Evolutionary conservation across 164 flowering plant species (phyloP).

Genomic region (Sedum album): DNA sequence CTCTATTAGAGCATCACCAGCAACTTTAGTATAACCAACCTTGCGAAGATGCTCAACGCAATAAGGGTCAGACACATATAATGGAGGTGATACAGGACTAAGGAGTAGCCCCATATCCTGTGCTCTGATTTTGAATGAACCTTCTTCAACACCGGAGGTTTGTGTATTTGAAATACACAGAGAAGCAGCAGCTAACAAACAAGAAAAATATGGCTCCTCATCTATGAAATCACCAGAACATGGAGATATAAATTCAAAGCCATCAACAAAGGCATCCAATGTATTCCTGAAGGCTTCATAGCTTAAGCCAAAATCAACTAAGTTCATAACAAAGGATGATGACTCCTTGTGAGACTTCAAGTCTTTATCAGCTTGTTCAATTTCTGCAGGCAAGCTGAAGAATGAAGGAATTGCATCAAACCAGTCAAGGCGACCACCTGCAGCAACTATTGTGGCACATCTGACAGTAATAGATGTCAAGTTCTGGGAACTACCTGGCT

Average conservation of each 20-base stretch:
- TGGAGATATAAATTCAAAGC: slow-evolving; percentile 16
- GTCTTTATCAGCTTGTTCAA: slow-evolving; percentile 23
- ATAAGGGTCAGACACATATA: slow-evolving; percentile 26
- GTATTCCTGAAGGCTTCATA: slow-evolving; percentile 68
- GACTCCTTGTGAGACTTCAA: slow-evolving; percentile 20
- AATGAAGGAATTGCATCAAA: slow-evolving; percentile 42
- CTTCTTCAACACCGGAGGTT: slow-evolving; percentile 18
- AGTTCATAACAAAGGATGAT: slow-evolving; percentile 57
- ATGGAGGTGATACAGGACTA: slow-evolving; percentile 26
- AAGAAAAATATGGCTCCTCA: slow-evolving; percentile 40
- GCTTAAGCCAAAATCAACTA: slow-evolving; percentile 78
- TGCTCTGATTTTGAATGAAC: slow-evolving; percentile 50
- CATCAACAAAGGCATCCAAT: slow-evolving; percentile 11
- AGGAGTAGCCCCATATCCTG: slow-evolving; percentile 92
- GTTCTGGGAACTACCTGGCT: slow-evolving; percentile 37
- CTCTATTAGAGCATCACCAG: slow-evolving; percentile 66
- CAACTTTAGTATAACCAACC: slow-evolving; percentile 82
- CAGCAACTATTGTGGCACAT: slow-evolving; percentile 68
- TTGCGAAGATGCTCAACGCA: slow-evolving; percentile 51
- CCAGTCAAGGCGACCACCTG: slow-evolving; percentile 95
- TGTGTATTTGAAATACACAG: slow-evolving; percentile 42
- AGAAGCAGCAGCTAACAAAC: slow-evolving; percentile 76
- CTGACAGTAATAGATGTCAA: slow-evolving; percentile 52
- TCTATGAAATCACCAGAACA: slow-evolving; percentile 20
- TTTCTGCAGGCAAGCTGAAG: slow-evolving; percentile 42